Percentiles rank a stretch among this genome's conserved stretches.
Conservation (phyloP, 495 filamentous ascomycete genomes). For the Thozetella sp. region DNA sequence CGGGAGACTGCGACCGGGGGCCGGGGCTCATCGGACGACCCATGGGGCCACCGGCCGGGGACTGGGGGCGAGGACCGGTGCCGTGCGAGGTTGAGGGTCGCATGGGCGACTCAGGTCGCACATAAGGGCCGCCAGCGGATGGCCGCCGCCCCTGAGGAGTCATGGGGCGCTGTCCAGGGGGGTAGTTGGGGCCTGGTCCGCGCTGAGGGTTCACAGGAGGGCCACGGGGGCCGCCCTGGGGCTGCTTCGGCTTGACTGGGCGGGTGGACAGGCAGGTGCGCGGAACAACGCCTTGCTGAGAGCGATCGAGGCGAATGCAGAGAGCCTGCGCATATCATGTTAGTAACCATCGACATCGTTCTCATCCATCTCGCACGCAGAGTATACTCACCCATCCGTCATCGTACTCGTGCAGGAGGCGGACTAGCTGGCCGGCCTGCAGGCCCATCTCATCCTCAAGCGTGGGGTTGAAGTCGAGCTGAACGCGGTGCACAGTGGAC, state of each 20-base stretch:
- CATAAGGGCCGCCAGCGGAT: conserved; percentile 30
- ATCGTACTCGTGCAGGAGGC: conserved; percentile 94
- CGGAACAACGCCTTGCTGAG: conserved; percentile 89
- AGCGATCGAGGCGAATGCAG: conserved; percentile 87
- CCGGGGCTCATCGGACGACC: conserved; percentile 46
- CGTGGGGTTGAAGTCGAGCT: conserved; percentile 92
- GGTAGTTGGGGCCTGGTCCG: conserved; percentile 38
- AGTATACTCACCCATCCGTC: conserved; percentile 86
- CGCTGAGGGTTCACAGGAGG: conserved; percentile 38
- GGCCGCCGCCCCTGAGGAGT: conserved; percentile 29
- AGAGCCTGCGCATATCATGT: conserved; percentile 68
- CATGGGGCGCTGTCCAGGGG: conserved; percentile 52
- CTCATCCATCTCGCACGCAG: no score
- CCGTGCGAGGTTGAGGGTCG: conserved; percentile 36
- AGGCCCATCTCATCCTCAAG: conserved; percentile 90
- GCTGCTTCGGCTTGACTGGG: conserved; percentile 83
- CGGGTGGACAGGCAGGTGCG: conserved; percentile 91
- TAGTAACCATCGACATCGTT: conserved; percentile 25
- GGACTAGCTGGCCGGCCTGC: conserved; percentile 75
- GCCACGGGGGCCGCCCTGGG: conserved; percentile 43
- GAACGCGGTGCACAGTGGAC: conserved; percentile 79
- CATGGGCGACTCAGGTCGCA: conserved; percentile 44
- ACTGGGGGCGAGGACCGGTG: conserved; percentile 32
- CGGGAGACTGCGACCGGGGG: conserved; percentile 29
- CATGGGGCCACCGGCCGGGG: conserved; percentile 31